Percentiles rank a stretch among this genome's conserved stretches.
phyloP scores from a whole-genome alignment of 345 rosid genomes.

The Linum lewisii region DNA sequence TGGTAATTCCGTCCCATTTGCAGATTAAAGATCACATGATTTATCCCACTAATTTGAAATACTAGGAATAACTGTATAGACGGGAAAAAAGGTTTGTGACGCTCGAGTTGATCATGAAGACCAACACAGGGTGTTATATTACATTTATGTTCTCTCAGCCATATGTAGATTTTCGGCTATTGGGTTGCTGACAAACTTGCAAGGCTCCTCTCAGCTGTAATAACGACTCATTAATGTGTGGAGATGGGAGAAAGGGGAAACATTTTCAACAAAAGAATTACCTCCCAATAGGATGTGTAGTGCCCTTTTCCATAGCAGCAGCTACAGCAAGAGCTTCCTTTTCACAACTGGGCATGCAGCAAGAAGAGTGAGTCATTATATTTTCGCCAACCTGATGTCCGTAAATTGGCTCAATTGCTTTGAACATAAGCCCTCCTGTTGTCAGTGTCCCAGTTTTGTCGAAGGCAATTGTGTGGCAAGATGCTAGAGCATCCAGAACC shows the following conservation, averaged over 20 bases:
- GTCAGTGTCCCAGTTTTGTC: conserved; percentile 99
- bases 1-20: not conserved
- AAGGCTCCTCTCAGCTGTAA: too few species aligned
- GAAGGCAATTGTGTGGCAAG: conserved; percentile 88
- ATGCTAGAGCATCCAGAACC: conserved; percentile 87
- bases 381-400: conserved; percentile 45
- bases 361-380: conserved; percentile 25
- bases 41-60: conserved; percentile 14
- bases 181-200: too few species aligned
- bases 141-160: too few species aligned
- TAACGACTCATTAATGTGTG: not conserved
- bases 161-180: too few species aligned
- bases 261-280: conserved; percentile 16
- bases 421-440: conserved; percentile 87
- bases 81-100: not conserved
- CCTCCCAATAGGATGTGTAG: conserved; percentile 99
- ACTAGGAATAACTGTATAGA: conserved; percentile 1
- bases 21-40: not conserved
- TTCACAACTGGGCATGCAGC: conserved; percentile 87
- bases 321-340: conserved; percentile 98
- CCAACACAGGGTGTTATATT: too few species aligned
- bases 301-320: conserved; percentile 99
- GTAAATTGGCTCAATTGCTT: conserved; percentile 89
- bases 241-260: not conserved
- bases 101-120: too few species aligned